phyloP scores from a whole-genome alignment of 2,329 filamentous ascomycete species.

The Blumeria hordei region DNA sequence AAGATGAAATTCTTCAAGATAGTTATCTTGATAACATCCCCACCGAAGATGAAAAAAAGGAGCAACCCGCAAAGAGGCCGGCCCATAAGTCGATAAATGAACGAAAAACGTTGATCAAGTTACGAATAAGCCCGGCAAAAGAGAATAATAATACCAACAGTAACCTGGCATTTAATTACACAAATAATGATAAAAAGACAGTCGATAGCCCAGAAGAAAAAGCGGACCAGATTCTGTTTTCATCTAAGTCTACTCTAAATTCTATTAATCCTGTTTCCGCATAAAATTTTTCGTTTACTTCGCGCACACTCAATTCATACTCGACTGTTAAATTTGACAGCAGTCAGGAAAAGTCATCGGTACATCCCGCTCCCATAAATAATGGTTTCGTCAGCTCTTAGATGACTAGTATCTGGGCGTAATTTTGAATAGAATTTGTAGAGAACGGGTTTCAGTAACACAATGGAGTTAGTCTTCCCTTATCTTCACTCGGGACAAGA shows the following conservation, averaged over 20 bases:
- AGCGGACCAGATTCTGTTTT: not conserved
- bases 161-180: not conserved
- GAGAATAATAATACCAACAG: not conserved
- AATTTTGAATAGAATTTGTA: not conserved
- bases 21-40: constrained; percentile 24
- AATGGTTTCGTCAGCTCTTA: not conserved
- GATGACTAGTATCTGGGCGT: not conserved
- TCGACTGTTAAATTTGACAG: not conserved
- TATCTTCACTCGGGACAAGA: too few species aligned
- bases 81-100: constrained; percentile 18
- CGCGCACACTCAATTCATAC: not conserved
- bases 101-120: constrained; percentile 10
- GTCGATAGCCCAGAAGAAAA: too few species aligned
- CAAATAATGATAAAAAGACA: too few species aligned
- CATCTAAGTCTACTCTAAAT: not conserved
- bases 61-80: constrained; percentile 52
- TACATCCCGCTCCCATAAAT: not conserved
- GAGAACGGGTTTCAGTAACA: too few species aligned
- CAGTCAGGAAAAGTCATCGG: not conserved
- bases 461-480: too few species aligned
- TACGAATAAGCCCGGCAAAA: constrained; percentile 1
- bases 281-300: not conserved
- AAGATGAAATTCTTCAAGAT: constrained; percentile 17
- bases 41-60: constrained; percentile 19
- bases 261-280: not conserved